Percentiles rank a stretch among this genome's conserved stretches.
phyloP scores from a whole-genome alignment of 345 rosid species.

The Syzygium aromaticum region DNA sequence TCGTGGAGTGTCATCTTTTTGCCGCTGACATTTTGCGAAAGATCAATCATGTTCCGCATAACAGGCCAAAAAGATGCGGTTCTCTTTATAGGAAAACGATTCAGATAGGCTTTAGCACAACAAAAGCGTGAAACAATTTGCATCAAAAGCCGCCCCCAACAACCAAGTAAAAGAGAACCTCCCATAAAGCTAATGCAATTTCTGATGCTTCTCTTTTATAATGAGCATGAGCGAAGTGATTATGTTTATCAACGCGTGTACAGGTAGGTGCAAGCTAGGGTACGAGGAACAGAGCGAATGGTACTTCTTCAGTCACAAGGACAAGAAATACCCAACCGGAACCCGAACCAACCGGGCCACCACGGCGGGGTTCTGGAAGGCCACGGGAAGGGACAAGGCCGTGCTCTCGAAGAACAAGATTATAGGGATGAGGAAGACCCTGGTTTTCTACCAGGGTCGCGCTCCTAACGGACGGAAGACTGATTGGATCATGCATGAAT shows the following conservation, averaged over 20 bases:
- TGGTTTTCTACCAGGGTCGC: constrained; percentile 86
- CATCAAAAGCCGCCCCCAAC: background rate
- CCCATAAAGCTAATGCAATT: background rate
- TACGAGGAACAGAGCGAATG: constrained; percentile 81
- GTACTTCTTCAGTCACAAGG: constrained; percentile 98
- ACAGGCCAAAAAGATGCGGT: background rate
- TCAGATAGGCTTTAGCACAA: background rate
- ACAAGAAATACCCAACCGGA: constrained; percentile 94
- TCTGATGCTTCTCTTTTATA: background rate
- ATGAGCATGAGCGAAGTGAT: background rate
- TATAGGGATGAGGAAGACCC: constrained; percentile 93
- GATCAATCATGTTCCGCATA: background rate
- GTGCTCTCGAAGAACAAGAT: constrained; percentile 65
- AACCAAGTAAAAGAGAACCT: background rate
- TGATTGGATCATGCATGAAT: constrained; percentile 98
- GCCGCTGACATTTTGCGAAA: background rate
- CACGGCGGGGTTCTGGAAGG: constrained; percentile 94
- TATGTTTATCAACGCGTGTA: background rate
- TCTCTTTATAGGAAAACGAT: background rate
- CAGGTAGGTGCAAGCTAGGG: constrained; percentile 78
- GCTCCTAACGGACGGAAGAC: constrained; percentile 88
- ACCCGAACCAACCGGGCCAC: constrained; percentile 91
- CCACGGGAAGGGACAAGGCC: constrained; percentile 92
- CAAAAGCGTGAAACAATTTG: background rate
- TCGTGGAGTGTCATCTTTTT: background rate